phyloP scores from a whole-genome alignment of 1,284 basidiomycete species.

The Apiotrichum akiyoshidainum region DNA sequence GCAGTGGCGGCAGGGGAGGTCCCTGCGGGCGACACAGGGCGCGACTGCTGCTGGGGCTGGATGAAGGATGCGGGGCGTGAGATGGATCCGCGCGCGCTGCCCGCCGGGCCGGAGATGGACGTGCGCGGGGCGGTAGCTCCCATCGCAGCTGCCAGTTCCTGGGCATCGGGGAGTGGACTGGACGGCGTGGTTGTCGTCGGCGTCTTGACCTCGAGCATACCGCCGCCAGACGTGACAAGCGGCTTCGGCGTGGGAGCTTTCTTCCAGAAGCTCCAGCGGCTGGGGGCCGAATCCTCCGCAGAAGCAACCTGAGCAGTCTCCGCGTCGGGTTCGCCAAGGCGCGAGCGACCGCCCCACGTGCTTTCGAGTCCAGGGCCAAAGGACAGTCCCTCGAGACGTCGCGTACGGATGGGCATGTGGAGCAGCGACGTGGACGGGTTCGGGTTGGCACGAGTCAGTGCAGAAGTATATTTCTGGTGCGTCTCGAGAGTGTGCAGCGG shows the following conservation, averaged over 20 bases:
- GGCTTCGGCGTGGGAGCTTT: slow-evolving; percentile 31
- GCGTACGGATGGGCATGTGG: slow-evolving; percentile 17
- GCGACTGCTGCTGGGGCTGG: background rate
- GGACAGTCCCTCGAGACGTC: slow-evolving; percentile 8
- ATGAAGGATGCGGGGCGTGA: background rate
- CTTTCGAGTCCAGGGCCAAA: slow-evolving; percentile 20
- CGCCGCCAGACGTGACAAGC: slow-evolving; percentile 47
- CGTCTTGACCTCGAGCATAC: slow-evolving; percentile 45
- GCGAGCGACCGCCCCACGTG: slow-evolving; percentile 40
- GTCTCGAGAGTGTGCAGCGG: slow-evolving; percentile 39
- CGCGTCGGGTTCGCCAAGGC: slow-evolving; percentile 44
- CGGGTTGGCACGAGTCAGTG: slow-evolving; percentile 41
- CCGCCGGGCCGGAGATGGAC: background rate
- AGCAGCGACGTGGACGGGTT: slow-evolving; percentile 41
- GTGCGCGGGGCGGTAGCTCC: background rate
- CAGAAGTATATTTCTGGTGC: slow-evolving; percentile 35
- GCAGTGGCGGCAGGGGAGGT: slow-evolving; percentile 13
- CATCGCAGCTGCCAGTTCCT: too few relatives aligned
- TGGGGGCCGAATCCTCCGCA: slow-evolving; percentile 10
- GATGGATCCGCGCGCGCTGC: background rate
- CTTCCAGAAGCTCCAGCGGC: slow-evolving; percentile 48
- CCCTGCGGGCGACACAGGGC: slow-evolving; percentile 11
- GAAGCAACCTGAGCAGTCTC: slow-evolving; percentile 16
- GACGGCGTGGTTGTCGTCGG: slow-evolving; percentile 3
- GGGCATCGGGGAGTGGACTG: slow-evolving; percentile 2